phyloP scores from a whole-genome alignment of 495 filamentous ascomycete genomes.

The Tuber magnatum region DNA sequence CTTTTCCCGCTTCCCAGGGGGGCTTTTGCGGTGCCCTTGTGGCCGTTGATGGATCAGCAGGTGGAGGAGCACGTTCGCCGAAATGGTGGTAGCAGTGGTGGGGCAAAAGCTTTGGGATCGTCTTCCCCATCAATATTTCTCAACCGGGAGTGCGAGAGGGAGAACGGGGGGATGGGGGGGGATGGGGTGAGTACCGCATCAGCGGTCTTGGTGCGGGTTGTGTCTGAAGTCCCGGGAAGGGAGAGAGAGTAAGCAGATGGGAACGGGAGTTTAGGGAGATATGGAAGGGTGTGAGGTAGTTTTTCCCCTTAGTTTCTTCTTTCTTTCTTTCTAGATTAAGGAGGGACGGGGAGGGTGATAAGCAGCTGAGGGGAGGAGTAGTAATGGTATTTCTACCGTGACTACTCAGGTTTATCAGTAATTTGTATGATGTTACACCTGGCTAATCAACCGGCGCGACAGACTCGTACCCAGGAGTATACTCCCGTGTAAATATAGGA shows the following conservation, averaged over 20 bases:
- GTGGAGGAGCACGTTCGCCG: too few relatives aligned
- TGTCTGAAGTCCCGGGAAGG: too few relatives aligned
- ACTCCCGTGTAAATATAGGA: not conserved
- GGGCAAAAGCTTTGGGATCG: not conserved
- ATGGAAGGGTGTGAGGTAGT: constrained; percentile 8
- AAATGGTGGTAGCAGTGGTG: not conserved
- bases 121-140: not conserved
- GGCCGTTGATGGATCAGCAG: too few relatives aligned
- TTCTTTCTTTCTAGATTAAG: not conserved
- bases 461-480: not conserved
- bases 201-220: too few relatives aligned
- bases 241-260: not conserved
- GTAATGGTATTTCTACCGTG: not conserved
- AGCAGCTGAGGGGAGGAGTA: too few relatives aligned
- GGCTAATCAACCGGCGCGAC: constrained; percentile 5
- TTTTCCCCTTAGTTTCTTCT: not conserved
- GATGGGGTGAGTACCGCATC: too few relatives aligned
- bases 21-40: too few relatives aligned
- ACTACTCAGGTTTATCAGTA: not conserved
- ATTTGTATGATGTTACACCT: not conserved
- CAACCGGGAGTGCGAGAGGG: not conserved
- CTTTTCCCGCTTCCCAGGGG: too few relatives aligned
- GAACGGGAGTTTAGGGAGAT: not conserved
- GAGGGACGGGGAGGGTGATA: too few relatives aligned
- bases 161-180: too few relatives aligned